A percentile compares a stretch with the other conserved stretches of the same genome.
Evolutionary conservation across 352 stramenopile genomes (phyloP).

Genomic region (Globisporangium paddicum): DNA sequence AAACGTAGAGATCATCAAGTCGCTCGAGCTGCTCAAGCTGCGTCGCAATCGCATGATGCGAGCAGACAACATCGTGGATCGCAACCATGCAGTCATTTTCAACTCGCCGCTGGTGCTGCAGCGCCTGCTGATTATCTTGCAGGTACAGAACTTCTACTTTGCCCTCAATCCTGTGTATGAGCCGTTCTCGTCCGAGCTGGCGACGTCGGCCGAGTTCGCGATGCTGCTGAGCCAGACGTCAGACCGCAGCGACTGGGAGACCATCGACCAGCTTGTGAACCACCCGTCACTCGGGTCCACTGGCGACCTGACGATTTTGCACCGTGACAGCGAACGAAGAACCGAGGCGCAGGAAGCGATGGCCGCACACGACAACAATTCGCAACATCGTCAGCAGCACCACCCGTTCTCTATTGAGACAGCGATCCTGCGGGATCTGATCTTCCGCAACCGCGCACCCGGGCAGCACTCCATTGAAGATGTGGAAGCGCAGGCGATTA

Average conservation of each 20-base stretch:
- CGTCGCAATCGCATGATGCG: slow-evolving; percentile 74
- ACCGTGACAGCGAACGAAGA: slow-evolving; percentile 19
- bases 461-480: slow-evolving; percentile 59
- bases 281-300: slow-evolving; percentile 37
- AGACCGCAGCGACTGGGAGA: slow-evolving; percentile 72
- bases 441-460: slow-evolving; percentile 57
- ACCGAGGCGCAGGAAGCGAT: slow-evolving; percentile 1
- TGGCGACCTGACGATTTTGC: slow-evolving; percentile 53
- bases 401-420: slow-evolving; percentile 60
- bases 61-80: slow-evolving; percentile 85
- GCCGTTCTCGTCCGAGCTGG: slow-evolving; percentile 74
- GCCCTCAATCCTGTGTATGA: slow-evolving; percentile 78
- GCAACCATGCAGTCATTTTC: slow-evolving; percentile 93
- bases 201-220: slow-evolving; percentile 77
- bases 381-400: slow-evolving; percentile 23
- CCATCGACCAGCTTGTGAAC: slow-evolving; percentile 55
- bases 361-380: slow-evolving; percentile 3
- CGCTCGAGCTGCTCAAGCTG: slow-evolving; percentile 88
- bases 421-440: slow-evolving; percentile 64
- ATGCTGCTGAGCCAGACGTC: slow-evolving; percentile 73
- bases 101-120: slow-evolving; percentile 70
- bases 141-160: slow-evolving; percentile 87
- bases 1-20: slow-evolving; percentile 89
- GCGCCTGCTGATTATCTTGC: slow-evolving; percentile 63
- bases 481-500: slow-evolving; percentile 77